Evolutionary conservation across 306 rosid species (phyloP), one percentile per base, ranked within the genome.

Genomic region (Nissolia schottii): DNA sequence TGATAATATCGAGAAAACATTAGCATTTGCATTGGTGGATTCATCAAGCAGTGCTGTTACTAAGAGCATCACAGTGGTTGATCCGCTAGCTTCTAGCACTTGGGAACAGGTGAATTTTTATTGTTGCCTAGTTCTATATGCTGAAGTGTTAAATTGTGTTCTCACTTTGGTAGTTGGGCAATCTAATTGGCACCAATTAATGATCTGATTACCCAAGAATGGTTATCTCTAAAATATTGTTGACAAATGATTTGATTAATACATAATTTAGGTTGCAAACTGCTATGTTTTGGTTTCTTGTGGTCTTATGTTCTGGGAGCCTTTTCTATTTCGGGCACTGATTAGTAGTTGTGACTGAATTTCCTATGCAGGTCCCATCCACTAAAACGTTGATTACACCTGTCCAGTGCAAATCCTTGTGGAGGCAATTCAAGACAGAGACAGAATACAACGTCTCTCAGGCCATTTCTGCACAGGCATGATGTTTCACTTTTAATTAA

Each of bases 381-480:
- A 43, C 90, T 37, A 85, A 85, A 78, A 95, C 97, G 23, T 72
- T 95, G 87, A 83, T 95, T 79, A 84, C 97, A 38, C 99, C 99
- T 24, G 99, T 95, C 72, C 97, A 95, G 78, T 95, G 99, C 86
- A 95, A 87, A 77, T 83, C 95, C 65, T 46, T 95, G 89, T 95
- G 99, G 99, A 84, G 96, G 85, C 99, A 95, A 79, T 95, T 95
- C 87, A 88, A 81, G 80, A 61, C 85, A 70, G 99, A 95, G 82
- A 95, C 97, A 3, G 99, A 92, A 76, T 95, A 89, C 81, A 95
- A 74, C 28, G 99, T 95, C 60, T 80, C 99, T 51, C 99, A 95
- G 80, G 99, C 99, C 78, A 95, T 95, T 77, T 66, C 97, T 79
- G 96, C 99, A 40, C 97, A 95, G 99, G 99, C 79, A 85, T 15